Conservation (phyloP, 1,284 basidiomycete genomes). For the Pseudomicrostroma phylloplanum region DNA sequence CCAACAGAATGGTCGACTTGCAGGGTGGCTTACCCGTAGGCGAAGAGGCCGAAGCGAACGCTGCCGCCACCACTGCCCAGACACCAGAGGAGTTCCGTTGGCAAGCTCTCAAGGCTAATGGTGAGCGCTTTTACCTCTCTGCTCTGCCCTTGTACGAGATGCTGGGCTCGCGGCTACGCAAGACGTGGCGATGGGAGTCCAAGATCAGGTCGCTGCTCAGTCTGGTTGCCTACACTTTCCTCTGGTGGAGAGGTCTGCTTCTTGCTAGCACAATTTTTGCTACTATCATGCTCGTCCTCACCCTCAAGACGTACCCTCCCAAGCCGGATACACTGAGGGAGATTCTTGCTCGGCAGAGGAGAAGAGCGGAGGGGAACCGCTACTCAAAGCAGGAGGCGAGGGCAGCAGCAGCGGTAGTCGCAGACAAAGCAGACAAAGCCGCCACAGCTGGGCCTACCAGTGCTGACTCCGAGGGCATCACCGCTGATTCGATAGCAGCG, state of each 20-base stretch:
- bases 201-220: conserved; percentile 15
- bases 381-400: neutral
- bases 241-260: conserved; percentile 24
- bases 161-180: conserved; percentile 11
- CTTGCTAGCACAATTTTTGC: conserved; percentile 12
- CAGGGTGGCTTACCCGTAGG: neutral
- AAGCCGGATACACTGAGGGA: conserved; percentile 12
- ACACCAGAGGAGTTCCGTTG: conserved; percentile 10
- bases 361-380: conserved; percentile 2
- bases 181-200: conserved; percentile 22
- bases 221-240: conserved; percentile 19
- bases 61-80: neutral
- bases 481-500: no score
- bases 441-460: neutral
- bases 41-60: neutral
- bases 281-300: conserved; percentile 19
- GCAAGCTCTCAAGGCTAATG: conserved; percentile 8
- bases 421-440: neutral
- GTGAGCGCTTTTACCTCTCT: conserved; percentile 15
- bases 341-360: conserved; percentile 8
- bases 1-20: conserved; percentile 4
- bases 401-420: conserved; percentile 5
- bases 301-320: conserved; percentile 11
- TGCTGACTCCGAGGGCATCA: neutral
- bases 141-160: conserved; percentile 21